phyloP scores from a whole-genome alignment of 2,329 filamentous ascomycete genomes.

The Colletotrichum sojae region DNA sequence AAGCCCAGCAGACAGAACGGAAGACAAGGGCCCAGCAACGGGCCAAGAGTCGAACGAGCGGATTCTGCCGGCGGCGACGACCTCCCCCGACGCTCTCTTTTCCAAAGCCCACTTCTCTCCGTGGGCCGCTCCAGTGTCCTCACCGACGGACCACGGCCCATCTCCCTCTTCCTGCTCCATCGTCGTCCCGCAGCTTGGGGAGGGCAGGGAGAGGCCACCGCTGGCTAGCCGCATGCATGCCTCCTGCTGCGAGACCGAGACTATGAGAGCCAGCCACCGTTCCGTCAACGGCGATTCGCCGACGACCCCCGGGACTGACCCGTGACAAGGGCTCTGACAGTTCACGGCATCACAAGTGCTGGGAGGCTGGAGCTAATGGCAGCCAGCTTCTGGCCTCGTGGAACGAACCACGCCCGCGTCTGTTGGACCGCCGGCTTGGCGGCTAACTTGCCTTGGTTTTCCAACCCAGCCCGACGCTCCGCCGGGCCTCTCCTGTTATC shows the following conservation, averaged over 20 bases:
- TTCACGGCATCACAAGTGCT: slow-evolving; percentile 36
- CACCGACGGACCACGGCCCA: slow-evolving; percentile 16
- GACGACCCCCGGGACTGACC: slow-evolving; percentile 16
- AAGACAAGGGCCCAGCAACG: slow-evolving; percentile 18
- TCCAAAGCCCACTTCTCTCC: slow-evolving; percentile 26
- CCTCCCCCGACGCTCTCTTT: slow-evolving; percentile 6
- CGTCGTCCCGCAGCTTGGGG: slow-evolving; percentile 5
- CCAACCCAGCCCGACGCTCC: not conserved
- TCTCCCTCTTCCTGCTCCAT: slow-evolving; percentile 14
- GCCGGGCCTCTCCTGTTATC: not conserved
- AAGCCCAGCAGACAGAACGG: slow-evolving; percentile 5
- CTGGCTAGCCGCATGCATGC: slow-evolving; percentile 30
- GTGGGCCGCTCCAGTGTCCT: slow-evolving; percentile 4
- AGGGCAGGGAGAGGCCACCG: not conserved
- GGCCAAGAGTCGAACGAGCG: slow-evolving; percentile 6
- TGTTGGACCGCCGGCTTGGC: slow-evolving; percentile 19
- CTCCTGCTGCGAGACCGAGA: slow-evolving; percentile 11
- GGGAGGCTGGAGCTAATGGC: slow-evolving; percentile 17
- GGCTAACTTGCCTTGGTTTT: slow-evolving; percentile 16
- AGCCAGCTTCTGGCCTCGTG: slow-evolving; percentile 29
- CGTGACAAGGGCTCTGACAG: slow-evolving; percentile 25
- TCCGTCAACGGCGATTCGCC: slow-evolving; percentile 7
- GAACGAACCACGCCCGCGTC: slow-evolving; percentile 13
- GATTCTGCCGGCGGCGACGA: slow-evolving; percentile 15
- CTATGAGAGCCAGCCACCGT: slow-evolving; percentile 12